A percentile compares a stretch with the other conserved stretches of the same genome.
Evolutionary conservation across 2,329 filamentous ascomycete genomes (phyloP).

Genomic region (Emergomyces pasteurianus): DNA sequence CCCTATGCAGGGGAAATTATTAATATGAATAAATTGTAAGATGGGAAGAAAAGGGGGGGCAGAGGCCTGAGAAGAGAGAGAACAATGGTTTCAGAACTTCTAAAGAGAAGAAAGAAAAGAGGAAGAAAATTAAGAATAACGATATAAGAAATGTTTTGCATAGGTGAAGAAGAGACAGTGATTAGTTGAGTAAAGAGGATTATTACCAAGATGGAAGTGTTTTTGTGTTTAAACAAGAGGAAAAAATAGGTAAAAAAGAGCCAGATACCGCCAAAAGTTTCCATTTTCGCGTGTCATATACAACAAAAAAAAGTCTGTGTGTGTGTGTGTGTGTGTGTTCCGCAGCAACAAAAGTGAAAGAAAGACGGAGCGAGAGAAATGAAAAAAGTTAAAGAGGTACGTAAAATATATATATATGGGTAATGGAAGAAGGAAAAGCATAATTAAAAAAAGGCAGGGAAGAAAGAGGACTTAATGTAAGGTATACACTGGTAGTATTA

Average conservation of each 20-base stretch:
- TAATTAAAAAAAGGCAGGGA: background rate
- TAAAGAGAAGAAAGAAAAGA: background rate
- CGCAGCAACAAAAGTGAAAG: background rate
- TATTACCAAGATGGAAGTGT: background rate
- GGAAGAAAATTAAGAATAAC: conserved; percentile 7
- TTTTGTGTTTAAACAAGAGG: background rate
- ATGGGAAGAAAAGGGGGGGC: no score
- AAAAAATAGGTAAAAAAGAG: background rate
- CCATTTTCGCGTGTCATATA: background rate
- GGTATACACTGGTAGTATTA: background rate
- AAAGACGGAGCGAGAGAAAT: background rate
- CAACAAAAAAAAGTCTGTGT: background rate
- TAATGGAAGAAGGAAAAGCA: background rate
- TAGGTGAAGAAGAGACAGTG: background rate
- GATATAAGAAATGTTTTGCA: conserved; percentile 17
- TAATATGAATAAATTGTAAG: background rate
- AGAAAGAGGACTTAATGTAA: background rate
- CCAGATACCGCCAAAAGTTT: background rate
- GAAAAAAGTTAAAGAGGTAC: background rate
- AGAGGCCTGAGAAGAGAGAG: background rate
- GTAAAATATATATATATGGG: background rate
- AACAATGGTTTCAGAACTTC: no score
- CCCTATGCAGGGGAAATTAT: no score
- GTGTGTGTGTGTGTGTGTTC: no score
- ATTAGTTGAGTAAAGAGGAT: background rate